These are phyloP conservation scores for Solanum chiquidenum DNA, from an alignment of 257 asterid species.

Conservation along the genomic window DNA sequence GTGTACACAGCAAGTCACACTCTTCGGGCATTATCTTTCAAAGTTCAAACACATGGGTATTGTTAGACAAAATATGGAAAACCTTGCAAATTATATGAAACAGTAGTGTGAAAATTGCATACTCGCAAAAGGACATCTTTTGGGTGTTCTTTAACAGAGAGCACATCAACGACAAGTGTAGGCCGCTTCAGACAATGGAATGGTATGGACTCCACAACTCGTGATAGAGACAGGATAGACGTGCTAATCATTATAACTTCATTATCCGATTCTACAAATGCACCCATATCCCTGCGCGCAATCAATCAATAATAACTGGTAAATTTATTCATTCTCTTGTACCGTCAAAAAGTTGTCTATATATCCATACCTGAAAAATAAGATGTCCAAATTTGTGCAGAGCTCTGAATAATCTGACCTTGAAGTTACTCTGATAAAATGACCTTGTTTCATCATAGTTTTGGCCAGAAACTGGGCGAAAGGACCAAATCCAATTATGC, in stretches of 20 bases:
- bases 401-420: constrained; percentile 63
- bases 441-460: constrained; percentile 68
- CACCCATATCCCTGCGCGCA: constrained; percentile 38
- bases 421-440: constrained; percentile 49
- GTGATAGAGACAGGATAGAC: constrained; percentile 59
- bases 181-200: constrained; percentile 35
- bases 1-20: constrained; percentile 78
- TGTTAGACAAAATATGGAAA: not conserved
- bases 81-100: not conserved
- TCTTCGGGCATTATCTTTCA: constrained; percentile 63
- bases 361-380: constrained; percentile 46
- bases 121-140: constrained; percentile 62
- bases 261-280: constrained; percentile 50
- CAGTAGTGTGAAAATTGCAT: not conserved
- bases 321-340: not conserved
- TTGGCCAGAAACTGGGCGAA: constrained; percentile 65
- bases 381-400: constrained; percentile 50
- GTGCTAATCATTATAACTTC: constrained; percentile 64
- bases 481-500: constrained; percentile 76
- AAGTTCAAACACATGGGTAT: not conserved
- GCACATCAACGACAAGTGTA: constrained; percentile 71
- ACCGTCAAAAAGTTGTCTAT: not conserved
- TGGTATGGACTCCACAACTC: constrained; percentile 51
- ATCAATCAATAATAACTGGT: not conserved
- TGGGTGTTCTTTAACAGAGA: constrained; percentile 78